These are phyloP conservation scores for Arachis monticola DNA, from an alignment of 331 rosid genomes.

Conservation along the genomic window DNA sequence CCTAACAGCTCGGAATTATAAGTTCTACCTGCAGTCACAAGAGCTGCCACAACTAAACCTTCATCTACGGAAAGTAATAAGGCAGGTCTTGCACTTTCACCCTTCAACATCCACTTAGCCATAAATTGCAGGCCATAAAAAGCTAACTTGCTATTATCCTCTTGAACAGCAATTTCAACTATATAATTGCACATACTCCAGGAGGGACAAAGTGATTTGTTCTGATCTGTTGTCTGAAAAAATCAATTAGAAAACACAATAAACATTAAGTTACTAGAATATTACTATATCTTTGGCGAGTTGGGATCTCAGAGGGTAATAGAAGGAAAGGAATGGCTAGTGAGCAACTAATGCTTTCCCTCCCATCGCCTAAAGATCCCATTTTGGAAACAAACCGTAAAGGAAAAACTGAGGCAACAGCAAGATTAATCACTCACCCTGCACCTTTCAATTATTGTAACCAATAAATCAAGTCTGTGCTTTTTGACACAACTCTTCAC, in stretches of 20 bases:
- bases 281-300: no score
- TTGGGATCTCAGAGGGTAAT: no score
- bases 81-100: slow-evolving; percentile 75
- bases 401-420: slow-evolving; percentile 28
- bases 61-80: slow-evolving; percentile 72
- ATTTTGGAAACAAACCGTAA: neutral
- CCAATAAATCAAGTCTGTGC: slow-evolving; percentile 80
- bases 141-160: slow-evolving; percentile 81
- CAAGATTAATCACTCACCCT: slow-evolving; percentile 58
- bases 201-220: slow-evolving; percentile 93
- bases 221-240: slow-evolving; percentile 79
- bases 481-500: slow-evolving; percentile 57
- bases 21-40: slow-evolving; percentile 85
- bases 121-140: slow-evolving; percentile 74
- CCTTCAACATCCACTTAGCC: slow-evolving; percentile 87
- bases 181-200: slow-evolving; percentile 74
- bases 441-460: slow-evolving; percentile 80
- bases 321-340: no score
- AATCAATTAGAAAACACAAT: slow-evolving; percentile 37
- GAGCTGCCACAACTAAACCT: slow-evolving; percentile 76
- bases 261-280: neutral
- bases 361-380: no score
- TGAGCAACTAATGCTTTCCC: no score
- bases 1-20: slow-evolving; percentile 66
- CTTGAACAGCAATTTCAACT: slow-evolving; percentile 68